Evolutionary conservation across 2,329 filamentous ascomycete genomes (phyloP).

Genomic region (Aspergillus phoenicis): DNA sequence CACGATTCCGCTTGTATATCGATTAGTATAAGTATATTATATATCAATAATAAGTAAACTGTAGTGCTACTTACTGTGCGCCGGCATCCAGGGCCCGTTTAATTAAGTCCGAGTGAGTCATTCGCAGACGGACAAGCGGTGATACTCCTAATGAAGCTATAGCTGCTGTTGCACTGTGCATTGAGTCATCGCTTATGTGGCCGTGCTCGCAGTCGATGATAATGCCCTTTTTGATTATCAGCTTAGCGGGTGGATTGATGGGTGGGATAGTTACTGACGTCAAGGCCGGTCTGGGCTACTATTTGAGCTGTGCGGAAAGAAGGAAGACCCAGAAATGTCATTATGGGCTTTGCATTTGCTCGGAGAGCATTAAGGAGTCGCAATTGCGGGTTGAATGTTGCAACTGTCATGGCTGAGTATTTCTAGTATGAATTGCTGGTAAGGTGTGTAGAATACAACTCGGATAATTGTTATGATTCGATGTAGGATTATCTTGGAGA

Average conservation of each 20-base stretch:
- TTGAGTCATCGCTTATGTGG: slow-evolving; percentile 32
- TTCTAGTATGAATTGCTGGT: not conserved
- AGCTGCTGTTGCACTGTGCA: slow-evolving; percentile 32
- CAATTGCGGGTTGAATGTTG: slow-evolving; percentile 17
- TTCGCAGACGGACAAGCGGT: slow-evolving; percentile 27
- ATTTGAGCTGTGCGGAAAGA: slow-evolving; percentile 26
- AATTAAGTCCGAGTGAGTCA: slow-evolving; percentile 25
- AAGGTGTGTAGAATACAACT: not conserved
- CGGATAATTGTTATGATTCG: too few species aligned
- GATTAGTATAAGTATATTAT: not conserved
- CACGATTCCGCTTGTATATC: slow-evolving; percentile 53
- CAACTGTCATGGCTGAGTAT: slow-evolving; percentile 6
- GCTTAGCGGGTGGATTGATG: not conserved
- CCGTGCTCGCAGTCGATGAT: slow-evolving; percentile 33
- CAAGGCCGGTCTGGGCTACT: slow-evolving; percentile 24
- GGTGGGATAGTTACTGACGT: slow-evolving; percentile 12
- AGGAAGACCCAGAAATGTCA: slow-evolving; percentile 25
- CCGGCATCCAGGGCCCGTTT: slow-evolving; percentile 31
- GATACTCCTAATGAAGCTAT: slow-evolving; percentile 30
- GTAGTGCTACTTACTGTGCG: slow-evolving; percentile 22
- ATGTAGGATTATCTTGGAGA: too few species aligned
- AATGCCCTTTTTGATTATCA: slow-evolving; percentile 15
- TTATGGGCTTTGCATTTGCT: slow-evolving; percentile 20
- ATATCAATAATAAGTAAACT: not conserved
- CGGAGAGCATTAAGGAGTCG: slow-evolving; percentile 21